Evolutionary conservation across 495 filamentous ascomycete species (phyloP), one percentile per base, ranked within the genome.

Genomic region (Lasiosphaeria miniovina): DNA sequence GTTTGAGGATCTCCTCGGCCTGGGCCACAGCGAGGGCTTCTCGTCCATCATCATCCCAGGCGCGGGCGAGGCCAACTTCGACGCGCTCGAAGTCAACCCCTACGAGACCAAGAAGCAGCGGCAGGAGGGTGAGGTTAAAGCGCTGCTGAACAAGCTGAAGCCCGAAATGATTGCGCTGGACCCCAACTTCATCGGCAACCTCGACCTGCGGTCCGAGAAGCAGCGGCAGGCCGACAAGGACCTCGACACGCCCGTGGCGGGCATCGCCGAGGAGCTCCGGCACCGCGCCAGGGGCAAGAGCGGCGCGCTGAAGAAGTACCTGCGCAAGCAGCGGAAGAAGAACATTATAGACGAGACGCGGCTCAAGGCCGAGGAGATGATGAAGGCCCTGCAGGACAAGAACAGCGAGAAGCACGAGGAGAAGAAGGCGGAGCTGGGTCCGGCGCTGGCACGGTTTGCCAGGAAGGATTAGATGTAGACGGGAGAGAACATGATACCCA

Each of bases 121-220:
- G 66, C 92, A 93, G 72, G 94, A 98, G 71, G 83, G 80, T n/a
- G 94, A 98, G 69, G 91, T 98, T 61, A 88, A 87, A 71, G 79
- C 82, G 6, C 80, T 98, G 64, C 83, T 98, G 59, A 91, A 92
- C 78, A 98, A 98, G 78, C 78, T 98, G 43, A 87, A 93, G 66
- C 93, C 94, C 11, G 94, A 96, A 67, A 98, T 97, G 93, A 98
- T 98, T 52, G 90, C 90, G 9, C 77, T 98, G 3, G 86, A 98
- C 61, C 95, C 94, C 46, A 88, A 91, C 72, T 91, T 89, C 68
- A 83, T 98, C 64, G 94, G 94, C 38, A 90, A 84, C 45, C 78
- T 98, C 35, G 91, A 98, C 71, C 79, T 90, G 41, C 79, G 87
- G 68, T 87, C 85, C 54, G 84, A 88, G 63, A 78, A 88, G 74